Evolutionary conservation across 176 grass and related monocot genomes (phyloP), one percentile per base, ranked within the genome.

Genomic region (Aegilops bicornis): DNA sequence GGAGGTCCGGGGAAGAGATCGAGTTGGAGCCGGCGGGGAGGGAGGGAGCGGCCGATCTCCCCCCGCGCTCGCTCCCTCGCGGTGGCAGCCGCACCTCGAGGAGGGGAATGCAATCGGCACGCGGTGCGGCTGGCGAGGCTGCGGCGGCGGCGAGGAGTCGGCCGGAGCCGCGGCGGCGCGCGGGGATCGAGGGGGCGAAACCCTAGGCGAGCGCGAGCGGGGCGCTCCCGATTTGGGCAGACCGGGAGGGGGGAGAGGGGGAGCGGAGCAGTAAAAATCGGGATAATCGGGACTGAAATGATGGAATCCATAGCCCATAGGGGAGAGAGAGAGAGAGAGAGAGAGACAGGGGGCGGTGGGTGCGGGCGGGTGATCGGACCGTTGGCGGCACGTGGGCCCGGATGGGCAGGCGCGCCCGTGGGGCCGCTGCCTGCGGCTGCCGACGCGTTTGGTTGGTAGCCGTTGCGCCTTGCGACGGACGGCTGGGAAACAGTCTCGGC

Each of bases 131-230:
- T 35, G 33, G 33, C 33, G 15, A 43, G 40, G 40, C 40, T 43
- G 40, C 40, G 78, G 0, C 32, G 32, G 32, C 32, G 32, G 32
- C 2, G 32, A 33, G 32, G 32, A 33, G 32, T 6, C 35, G 59
- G 32, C 9, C 17, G 6, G 16, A 5, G 17, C n/a, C n/a, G n/a
- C n/a, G n/a, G n/a, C n/a, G n/a, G n/a, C n/a, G 6, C 1, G 48
- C 50, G 54, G 54, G 54, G 54, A 59, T 59, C 54, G 54, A 59
- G 19, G 54, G 54, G 19, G 54, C 54, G 60, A 40, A 87, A 87
- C 86, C 86, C 86, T 76, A 76, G 79, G 79, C 69, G 54, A 22
- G 48, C 15, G 15, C 4, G 5, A 3, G 85, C 19, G 85, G 85
- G 19, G 65, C 23, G 16, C 15, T 52, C 19, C 9, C 23, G 36